Conservation (phyloP, 140 eudicot species). For the Stevia rebaudiana region DNA sequence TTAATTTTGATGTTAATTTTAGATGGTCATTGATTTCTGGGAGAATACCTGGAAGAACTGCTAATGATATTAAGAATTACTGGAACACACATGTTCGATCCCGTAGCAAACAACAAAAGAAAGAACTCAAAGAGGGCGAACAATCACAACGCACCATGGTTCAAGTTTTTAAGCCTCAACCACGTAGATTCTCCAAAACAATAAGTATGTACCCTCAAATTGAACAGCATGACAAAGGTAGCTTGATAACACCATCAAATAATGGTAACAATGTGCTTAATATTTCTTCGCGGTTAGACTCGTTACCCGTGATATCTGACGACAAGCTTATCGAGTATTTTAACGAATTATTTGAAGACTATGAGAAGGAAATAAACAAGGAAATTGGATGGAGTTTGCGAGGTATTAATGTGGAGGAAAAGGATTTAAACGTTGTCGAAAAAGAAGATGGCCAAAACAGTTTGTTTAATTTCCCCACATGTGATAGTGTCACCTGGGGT, state of each 20-base stretch:
- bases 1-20: too few species aligned
- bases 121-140: not conserved
- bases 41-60: constrained; percentile 44
- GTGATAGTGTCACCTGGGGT: not conserved
- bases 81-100: constrained; percentile 35
- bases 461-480: constrained; percentile 1
- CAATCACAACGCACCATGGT: not conserved
- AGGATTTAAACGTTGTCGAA: not conserved
- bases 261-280: not conserved
- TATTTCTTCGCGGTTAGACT: not conserved
- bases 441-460: not conserved
- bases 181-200: constrained; percentile 10
- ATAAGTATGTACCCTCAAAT: not conserved
- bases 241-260: not conserved
- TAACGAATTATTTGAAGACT: constrained; percentile 14
- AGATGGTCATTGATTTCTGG: constrained; percentile 45
- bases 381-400: constrained; percentile 16
- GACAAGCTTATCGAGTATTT: constrained; percentile 6
- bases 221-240: not conserved
- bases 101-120: constrained; percentile 2
- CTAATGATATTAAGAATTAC: constrained; percentile 41
- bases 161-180: constrained; percentile 20
- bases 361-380: not conserved
- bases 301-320: not conserved
- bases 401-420: not conserved